A percentile compares a stretch with the other conserved stretches of the same genome.
phyloP scores from a whole-genome alignment of 2,329 filamentous ascomycete genomes.

The Rhynchosporium secalis region DNA sequence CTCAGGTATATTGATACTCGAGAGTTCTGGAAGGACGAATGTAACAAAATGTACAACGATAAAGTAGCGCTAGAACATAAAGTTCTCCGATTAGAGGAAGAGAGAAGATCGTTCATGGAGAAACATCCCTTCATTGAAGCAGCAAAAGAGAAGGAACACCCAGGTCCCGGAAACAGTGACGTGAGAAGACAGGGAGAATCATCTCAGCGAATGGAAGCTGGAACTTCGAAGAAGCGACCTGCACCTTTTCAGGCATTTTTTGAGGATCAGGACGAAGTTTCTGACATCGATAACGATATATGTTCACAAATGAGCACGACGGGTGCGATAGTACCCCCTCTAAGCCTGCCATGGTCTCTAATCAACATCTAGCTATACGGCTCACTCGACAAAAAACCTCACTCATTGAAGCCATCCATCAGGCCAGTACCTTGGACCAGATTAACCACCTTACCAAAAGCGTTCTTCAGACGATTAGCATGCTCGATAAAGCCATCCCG shows the following conservation, averaged over 20 bases:
- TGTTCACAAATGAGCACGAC: constrained; percentile 23
- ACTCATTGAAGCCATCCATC: constrained; percentile 12
- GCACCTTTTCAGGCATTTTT: neutral
- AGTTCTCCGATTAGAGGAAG: constrained; percentile 25
- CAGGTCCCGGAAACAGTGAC: neutral
- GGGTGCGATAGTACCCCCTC: constrained; percentile 16
- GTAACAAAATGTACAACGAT: constrained; percentile 26
- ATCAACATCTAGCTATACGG: constrained; percentile 22
- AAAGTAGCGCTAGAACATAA: constrained; percentile 32
- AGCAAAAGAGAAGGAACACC: neutral
- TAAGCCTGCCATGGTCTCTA: constrained; percentile 7
- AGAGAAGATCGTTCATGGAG: constrained; percentile 15
- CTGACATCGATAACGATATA: constrained; percentile 14
- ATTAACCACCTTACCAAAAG: constrained; percentile 23
- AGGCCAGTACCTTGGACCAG: constrained; percentile 23
- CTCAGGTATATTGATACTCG: constrained; percentile 34
- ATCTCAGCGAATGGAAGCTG: neutral
- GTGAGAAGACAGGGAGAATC: neutral
- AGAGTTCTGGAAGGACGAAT: constrained; percentile 37
- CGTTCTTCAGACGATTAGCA: constrained; percentile 19
- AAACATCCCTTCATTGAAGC: neutral
- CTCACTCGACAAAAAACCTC: constrained; percentile 20
- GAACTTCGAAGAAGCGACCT: constrained; percentile 17
- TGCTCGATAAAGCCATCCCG: constrained; percentile 24
- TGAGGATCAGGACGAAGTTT: constrained; percentile 5